Evolutionary conservation across 106 monocot genomes (phyloP).

Genomic region (Hemerocallis citrina): DNA sequence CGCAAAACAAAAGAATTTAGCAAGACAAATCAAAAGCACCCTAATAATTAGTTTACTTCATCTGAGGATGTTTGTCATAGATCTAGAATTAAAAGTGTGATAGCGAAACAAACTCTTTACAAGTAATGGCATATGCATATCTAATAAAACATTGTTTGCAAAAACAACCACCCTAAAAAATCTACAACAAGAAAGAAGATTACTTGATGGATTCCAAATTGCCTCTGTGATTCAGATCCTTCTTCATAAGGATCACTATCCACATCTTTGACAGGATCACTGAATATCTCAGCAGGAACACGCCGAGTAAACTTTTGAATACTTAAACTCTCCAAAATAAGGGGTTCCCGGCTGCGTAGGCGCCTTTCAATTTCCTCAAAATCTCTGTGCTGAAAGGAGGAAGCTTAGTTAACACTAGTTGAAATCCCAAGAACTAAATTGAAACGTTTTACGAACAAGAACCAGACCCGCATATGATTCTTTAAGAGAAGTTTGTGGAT

Average conservation of each 20-base stretch:
- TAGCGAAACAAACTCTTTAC: too few relatives aligned
- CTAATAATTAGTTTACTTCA: too few relatives aligned
- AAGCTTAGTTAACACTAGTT: neutral
- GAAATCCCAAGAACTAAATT: neutral
- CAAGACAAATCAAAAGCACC: too few relatives aligned
- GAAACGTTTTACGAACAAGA: neutral
- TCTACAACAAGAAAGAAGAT: slow-evolving; percentile 4
- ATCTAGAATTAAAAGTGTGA: too few relatives aligned
- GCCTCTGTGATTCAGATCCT: slow-evolving; percentile 51
- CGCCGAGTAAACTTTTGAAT: slow-evolving; percentile 41
- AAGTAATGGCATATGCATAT: too few relatives aligned
- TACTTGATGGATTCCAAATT: slow-evolving; percentile 83
- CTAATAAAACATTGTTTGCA: too few relatives aligned
- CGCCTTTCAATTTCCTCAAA: slow-evolving; percentile 86
- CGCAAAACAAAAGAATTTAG: too few relatives aligned
- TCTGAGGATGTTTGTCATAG: too few relatives aligned
- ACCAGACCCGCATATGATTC: slow-evolving; percentile 65
- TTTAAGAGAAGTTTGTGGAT: slow-evolving; percentile 77
- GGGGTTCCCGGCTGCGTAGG: slow-evolving; percentile 51
- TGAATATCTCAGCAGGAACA: slow-evolving; percentile 51
- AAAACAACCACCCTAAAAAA: neutral
- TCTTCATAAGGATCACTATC: slow-evolving; percentile 69
- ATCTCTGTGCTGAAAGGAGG: slow-evolving; percentile 58
- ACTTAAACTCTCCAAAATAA: slow-evolving; percentile 47
- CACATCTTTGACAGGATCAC: slow-evolving; percentile 73